Evolutionary conservation across 2,329 filamentous ascomycete species (phyloP).

Genomic region (Cyphellophora europaea): DNA sequence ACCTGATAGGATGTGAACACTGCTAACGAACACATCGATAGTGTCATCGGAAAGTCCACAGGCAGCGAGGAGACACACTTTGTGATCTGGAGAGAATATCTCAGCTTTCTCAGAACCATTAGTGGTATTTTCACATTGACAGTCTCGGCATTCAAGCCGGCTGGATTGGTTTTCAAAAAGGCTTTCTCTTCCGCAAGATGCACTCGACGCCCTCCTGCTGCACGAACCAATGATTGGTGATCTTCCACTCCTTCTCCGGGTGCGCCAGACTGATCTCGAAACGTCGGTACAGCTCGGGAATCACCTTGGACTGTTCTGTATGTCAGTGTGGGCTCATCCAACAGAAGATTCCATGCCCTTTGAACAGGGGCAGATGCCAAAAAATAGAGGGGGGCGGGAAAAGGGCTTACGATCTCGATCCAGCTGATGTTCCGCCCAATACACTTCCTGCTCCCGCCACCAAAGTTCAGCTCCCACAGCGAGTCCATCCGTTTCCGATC

Average conservation of each 20-base stretch:
- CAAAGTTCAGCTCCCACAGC: conserved; percentile 28
- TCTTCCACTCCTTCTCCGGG: conserved; percentile 15
- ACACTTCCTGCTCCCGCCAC: conserved; percentile 40
- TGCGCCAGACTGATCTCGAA: conserved; percentile 12
- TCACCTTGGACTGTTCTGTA: conserved; percentile 15
- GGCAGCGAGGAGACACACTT: too few relatives aligned
- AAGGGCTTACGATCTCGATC: conserved; percentile 12
- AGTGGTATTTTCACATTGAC: too few relatives aligned
- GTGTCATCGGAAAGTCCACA: too few relatives aligned
- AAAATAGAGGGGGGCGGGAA: too few relatives aligned
- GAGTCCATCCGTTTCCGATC: conserved; percentile 25
- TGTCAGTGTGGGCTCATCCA: conserved; percentile 8
- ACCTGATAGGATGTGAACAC: too few relatives aligned
- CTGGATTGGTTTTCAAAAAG: too few relatives aligned
- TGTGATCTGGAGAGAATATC: too few relatives aligned
- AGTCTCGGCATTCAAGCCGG: too few relatives aligned
- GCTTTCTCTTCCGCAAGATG: conserved; percentile 9
- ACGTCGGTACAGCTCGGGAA: conserved; percentile 16
- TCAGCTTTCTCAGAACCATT: too few relatives aligned
- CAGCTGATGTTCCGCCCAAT: conserved; percentile 18
- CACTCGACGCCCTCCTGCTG: conserved; percentile 15
- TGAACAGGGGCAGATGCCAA: neutral
- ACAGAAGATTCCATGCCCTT: neutral
- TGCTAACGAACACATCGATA: too few relatives aligned
- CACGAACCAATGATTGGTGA: conserved; percentile 16